phyloP scores from a whole-genome alignment of 129 eudicot genomes.

The Helichrysum umbraculigerum region DNA sequence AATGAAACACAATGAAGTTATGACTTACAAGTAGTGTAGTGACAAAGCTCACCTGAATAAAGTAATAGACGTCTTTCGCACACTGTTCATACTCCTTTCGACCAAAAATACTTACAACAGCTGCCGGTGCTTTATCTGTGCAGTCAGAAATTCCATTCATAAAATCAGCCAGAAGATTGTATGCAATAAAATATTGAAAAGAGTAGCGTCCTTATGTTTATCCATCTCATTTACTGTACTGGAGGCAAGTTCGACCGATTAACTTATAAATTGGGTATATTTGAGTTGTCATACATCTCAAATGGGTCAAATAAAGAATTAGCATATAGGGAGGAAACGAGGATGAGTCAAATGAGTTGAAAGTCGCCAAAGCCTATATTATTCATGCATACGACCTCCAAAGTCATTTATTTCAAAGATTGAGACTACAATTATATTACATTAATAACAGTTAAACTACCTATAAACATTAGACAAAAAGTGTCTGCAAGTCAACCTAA shows the following conservation, averaged over 20 bases:
- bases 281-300: background rate
- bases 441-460: background rate
- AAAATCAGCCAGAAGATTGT: background rate
- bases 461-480: background rate
- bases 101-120: constrained; percentile 87
- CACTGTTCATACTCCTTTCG: constrained; percentile 92
- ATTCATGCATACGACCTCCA: background rate
- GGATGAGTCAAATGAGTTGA: background rate
- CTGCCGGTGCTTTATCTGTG: constrained; percentile 90
- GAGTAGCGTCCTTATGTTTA: constrained; percentile 11
- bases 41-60: constrained; percentile 68
- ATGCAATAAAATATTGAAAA: constrained; percentile 8
- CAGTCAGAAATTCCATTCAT: constrained; percentile 9
- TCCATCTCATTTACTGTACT: background rate
- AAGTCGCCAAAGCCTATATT: background rate
- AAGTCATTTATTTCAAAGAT: too few relatives aligned
- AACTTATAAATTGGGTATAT: background rate
- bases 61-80: constrained; percentile 87
- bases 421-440: too few relatives aligned
- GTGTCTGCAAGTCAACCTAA: background rate
- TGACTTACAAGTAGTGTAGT: background rate
- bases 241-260: background rate
- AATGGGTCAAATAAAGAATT: background rate
- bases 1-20: constrained; percentile 2
- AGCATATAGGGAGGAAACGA: background rate